These are phyloP conservation scores for Metarhizium album DNA, from an alignment of 2,329 filamentous ascomycete genomes.

Conservation along the genomic window DNA sequence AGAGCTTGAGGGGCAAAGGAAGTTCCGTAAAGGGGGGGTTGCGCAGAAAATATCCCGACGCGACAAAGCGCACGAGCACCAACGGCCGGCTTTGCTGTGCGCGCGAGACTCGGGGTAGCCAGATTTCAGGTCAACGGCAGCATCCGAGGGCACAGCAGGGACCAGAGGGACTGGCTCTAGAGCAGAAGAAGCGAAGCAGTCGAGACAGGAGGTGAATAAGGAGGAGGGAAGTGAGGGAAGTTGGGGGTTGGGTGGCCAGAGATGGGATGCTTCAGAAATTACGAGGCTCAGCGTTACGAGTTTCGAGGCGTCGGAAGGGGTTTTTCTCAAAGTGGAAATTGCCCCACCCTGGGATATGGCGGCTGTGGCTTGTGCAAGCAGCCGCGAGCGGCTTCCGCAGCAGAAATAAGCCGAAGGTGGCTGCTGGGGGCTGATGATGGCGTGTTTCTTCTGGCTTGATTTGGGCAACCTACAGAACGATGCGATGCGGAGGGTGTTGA, in stretches of 20 bases:
- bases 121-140: not conserved
- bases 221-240: not conserved
- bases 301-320: not conserved
- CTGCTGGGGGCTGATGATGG: not conserved
- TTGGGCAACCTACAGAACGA: not conserved
- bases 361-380: not conserved
- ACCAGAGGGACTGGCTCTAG: too few relatives aligned
- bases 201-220: too few relatives aligned
- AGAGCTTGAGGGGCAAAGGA: not conserved
- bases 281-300: too few relatives aligned
- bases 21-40: not conserved
- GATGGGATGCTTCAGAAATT: too few relatives aligned
- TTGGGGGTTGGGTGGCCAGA: not conserved
- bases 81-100: not conserved
- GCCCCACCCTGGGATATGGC: not conserved
- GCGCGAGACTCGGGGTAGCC: not conserved
- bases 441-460: not conserved
- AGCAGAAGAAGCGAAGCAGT: too few relatives aligned
- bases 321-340: not conserved
- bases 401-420: not conserved
- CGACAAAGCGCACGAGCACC: not conserved
- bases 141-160: not conserved
- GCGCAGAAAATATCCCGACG: not conserved
- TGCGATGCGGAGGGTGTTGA: not conserved
- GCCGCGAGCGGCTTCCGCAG: not conserved